A percentile compares a stretch with the other conserved stretches of the same genome.
Conservation (phyloP, 1,139 yeast species). For the Yamadazyma dendronema region DNA sequence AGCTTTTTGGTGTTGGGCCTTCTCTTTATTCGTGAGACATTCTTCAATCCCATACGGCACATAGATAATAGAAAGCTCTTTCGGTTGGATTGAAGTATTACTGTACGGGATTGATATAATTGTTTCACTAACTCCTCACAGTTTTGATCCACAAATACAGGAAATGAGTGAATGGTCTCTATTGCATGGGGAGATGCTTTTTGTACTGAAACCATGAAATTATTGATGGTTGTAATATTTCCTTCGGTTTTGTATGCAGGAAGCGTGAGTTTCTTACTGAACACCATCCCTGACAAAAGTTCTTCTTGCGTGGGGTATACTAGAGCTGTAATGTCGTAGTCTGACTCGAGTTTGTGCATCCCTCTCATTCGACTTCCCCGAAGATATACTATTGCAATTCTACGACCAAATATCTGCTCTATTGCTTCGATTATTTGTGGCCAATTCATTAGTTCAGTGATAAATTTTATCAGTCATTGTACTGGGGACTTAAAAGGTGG, state of each 20-base stretch:
- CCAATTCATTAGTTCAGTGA: too few relatives aligned
- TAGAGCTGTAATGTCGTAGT: conserved; percentile 1
- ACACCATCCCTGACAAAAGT: neutral
- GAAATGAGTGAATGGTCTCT: neutral
- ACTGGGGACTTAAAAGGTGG: too few relatives aligned
- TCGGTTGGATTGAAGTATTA: too few relatives aligned
- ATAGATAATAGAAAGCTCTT: too few relatives aligned
- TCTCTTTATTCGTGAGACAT: too few relatives aligned
- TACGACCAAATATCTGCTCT: neutral
- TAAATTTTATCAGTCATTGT: too few relatives aligned
- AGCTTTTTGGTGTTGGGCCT: too few relatives aligned
- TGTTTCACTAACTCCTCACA: too few relatives aligned
- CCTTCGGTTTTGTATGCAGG: neutral
- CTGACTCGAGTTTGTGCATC: neutral
- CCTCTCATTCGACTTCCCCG: neutral
- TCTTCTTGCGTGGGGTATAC: neutral
- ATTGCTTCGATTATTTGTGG: neutral
- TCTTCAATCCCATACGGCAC: too few relatives aligned
- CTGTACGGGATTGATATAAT: too few relatives aligned
- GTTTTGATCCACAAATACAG: neutral
- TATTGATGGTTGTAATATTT: neutral
- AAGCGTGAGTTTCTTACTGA: neutral
- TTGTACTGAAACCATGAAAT: neutral
- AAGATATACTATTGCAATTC: neutral
- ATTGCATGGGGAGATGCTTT: neutral